These are phyloP conservation scores for Kodamaea restingae DNA, from an alignment of 805 yeast genomes.

Conservation along the genomic window DNA sequence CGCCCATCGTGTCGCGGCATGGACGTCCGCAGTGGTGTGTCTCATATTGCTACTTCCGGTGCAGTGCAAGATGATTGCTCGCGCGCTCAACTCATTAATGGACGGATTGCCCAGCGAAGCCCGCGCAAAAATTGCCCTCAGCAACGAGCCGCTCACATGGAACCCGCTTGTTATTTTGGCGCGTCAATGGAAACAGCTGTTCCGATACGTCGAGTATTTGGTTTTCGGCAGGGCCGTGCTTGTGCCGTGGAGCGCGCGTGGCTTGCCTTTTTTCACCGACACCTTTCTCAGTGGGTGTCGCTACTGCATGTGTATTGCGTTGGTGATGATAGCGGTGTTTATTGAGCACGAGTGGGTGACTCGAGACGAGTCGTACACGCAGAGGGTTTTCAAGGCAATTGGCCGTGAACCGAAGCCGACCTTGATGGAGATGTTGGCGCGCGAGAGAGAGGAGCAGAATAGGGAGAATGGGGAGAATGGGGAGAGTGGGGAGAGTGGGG, in stretches of 20 bases:
- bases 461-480: not conserved
- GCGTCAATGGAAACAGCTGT: not conserved
- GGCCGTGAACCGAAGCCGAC: conserved; percentile 52
- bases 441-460: not conserved
- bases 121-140: not conserved
- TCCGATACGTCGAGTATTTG: conserved; percentile 22
- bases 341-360: conserved; percentile 69
- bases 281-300: conserved; percentile 37
- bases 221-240: conserved; percentile 31
- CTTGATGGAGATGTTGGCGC: conserved; percentile 35
- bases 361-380: conserved; percentile 63
- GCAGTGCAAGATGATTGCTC: conserved; percentile 51
- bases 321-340: conserved; percentile 45
- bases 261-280: conserved; percentile 14
- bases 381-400: conserved; percentile 52
- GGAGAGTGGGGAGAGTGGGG: not conserved
- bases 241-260: not conserved
- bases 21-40: conserved; percentile 39
- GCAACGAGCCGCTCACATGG: not conserved
- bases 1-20: conserved; percentile 16
- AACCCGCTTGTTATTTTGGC: conserved; percentile 23
- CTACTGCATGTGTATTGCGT: conserved; percentile 38
- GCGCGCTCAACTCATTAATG: conserved; percentile 51
- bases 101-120: conserved; percentile 42
- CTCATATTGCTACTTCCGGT: conserved; percentile 52